phyloP scores from a whole-genome alignment of 352 stramenopile species.

The Phytophthora cactorum region DNA sequence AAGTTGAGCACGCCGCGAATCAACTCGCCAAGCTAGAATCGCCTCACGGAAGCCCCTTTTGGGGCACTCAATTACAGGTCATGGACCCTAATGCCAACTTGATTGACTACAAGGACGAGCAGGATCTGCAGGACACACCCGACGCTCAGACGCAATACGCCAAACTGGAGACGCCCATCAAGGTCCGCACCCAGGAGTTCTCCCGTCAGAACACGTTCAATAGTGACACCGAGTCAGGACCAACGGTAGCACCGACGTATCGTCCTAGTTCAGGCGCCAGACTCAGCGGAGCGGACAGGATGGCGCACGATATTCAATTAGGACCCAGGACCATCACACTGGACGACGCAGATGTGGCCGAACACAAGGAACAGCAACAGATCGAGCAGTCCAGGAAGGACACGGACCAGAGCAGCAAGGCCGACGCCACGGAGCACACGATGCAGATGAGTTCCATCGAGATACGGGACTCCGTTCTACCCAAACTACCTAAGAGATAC shows the following conservation, averaged over 20 bases:
- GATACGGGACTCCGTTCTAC: constrained; percentile 29
- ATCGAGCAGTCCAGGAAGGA: constrained; percentile 16
- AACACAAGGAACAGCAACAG: constrained; percentile 3
- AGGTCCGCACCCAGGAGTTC: constrained; percentile 27
- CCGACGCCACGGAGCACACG: constrained; percentile 28
- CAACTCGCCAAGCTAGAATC: neutral
- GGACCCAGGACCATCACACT: constrained; percentile 24
- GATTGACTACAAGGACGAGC: constrained; percentile 6
- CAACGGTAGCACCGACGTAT: constrained; percentile 7
- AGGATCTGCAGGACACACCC: neutral
- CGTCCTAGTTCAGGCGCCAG: neutral
- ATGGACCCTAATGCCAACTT: constrained; percentile 16
- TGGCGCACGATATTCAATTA: constrained; percentile 24
- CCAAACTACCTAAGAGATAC: constrained; percentile 45
- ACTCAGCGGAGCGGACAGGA: constrained; percentile 18
- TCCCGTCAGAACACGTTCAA: constrained; percentile 49
- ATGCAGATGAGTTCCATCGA: constrained; percentile 47
- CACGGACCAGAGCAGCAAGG: constrained; percentile 30
- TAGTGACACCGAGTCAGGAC: constrained; percentile 32
- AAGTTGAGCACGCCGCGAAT: neutral
- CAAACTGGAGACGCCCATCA: constrained; percentile 48
- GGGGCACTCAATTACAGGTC: constrained; percentile 1
- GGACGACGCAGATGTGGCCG: constrained; percentile 8
- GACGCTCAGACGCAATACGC: constrained; percentile 34
- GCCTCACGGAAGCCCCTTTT: constrained; percentile 1